A percentile compares a stretch with the other conserved stretches of the same genome.
phyloP scores from a whole-genome alignment of 2,329 filamentous ascomycete genomes.

The Cytospora leucostoma region DNA sequence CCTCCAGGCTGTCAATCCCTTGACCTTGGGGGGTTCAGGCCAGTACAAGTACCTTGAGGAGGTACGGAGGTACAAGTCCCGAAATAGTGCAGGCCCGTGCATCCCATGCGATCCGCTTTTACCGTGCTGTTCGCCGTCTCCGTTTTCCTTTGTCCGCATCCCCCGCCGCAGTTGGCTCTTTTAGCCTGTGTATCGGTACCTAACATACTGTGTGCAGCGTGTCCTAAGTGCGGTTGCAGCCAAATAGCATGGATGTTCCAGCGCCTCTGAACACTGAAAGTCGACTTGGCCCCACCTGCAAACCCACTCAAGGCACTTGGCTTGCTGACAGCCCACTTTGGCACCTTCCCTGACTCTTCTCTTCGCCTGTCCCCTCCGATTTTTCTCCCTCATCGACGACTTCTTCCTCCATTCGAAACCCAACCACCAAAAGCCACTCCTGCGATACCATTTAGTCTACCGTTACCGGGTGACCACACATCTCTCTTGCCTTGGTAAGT shows the following conservation, averaged over 20 bases:
- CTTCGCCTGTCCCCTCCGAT: constrained; percentile 3
- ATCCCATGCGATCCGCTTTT: neutral
- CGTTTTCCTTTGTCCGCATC: constrained; percentile 1
- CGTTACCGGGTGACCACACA: neutral
- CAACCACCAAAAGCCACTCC: neutral
- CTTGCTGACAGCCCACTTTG: neutral
- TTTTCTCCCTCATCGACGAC: constrained; percentile 14
- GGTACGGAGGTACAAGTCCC: neutral
- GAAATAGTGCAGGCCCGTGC: neutral
- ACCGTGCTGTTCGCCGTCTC: neutral
- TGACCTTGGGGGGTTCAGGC: too few species aligned
- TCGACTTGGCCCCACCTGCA: neutral
- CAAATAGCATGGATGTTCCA: too few species aligned
- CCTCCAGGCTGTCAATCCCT: too few species aligned
- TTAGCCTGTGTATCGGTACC: too few species aligned
- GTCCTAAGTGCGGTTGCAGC: too few species aligned
- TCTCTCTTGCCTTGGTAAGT: neutral
- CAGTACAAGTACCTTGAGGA: too few species aligned
- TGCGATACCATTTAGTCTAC: neutral
- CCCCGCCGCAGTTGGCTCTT: neutral
- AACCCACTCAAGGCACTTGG: neutral
- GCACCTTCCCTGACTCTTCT: constrained; percentile 11
- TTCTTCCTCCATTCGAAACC: constrained; percentile 2
- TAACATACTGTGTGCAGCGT: too few species aligned
- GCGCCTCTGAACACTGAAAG: too few species aligned